Conservation (phyloP, 768 basidiomycete genomes). For the Lenzites betulinus region DNA sequence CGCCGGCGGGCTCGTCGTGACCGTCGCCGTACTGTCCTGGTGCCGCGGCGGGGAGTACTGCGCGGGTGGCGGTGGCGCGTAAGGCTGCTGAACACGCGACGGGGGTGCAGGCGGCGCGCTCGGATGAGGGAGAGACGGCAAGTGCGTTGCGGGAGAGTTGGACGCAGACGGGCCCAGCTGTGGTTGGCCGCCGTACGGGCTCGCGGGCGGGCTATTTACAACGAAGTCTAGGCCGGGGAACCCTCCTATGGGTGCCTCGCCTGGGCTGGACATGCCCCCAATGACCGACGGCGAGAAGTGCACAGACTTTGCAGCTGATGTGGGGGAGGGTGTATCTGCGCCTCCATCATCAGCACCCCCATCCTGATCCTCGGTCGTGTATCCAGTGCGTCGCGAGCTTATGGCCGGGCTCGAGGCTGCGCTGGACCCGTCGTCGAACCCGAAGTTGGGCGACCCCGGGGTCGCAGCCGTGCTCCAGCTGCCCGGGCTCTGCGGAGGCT, state of each 20-base stretch:
- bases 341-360: constrained; percentile 34
- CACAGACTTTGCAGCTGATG: constrained; percentile 36
- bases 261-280: constrained; percentile 34
- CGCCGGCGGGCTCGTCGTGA: constrained; percentile 37
- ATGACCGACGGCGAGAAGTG: constrained; percentile 51
- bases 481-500: constrained; percentile 47
- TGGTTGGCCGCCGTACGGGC: constrained; percentile 26
- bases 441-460: constrained; percentile 51
- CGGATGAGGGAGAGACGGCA: constrained; percentile 22
- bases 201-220: constrained; percentile 4
- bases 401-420: constrained; percentile 3
- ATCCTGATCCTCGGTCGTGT: constrained; percentile 49
- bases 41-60: constrained; percentile 15
- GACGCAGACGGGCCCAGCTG: constrained; percentile 30
- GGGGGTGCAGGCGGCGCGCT: constrained; percentile 11
- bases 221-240: not conserved
- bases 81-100: constrained; percentile 6
- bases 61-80: constrained; percentile 13
- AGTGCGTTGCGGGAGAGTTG: constrained; percentile 18
- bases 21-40: constrained; percentile 17
- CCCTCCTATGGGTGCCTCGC: not conserved
- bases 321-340: constrained; percentile 10
- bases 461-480: constrained; percentile 80
- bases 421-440: constrained; percentile 19
- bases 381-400: constrained; percentile 32